Evolutionary conservation across 495 filamentous ascomycete genomes (phyloP).

Genomic region (Hyaloscypha hepaticicola): DNA sequence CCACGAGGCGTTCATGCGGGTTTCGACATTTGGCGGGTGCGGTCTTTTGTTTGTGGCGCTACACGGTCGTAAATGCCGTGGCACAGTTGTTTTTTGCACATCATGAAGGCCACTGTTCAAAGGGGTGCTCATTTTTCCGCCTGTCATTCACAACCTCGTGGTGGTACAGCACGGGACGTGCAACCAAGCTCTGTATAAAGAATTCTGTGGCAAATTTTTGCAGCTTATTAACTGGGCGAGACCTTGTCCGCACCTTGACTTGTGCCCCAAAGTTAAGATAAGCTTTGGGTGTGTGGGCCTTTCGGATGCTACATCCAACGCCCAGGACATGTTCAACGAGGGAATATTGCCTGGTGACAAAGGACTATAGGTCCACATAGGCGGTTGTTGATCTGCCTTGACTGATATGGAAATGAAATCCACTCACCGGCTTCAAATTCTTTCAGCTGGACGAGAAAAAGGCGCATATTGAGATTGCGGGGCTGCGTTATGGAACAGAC

Average conservation of each 20-base stretch:
- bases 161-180: slow-evolving; percentile 21
- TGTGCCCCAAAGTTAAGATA: neutral
- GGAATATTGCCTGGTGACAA: neutral
- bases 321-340: neutral
- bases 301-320: neutral
- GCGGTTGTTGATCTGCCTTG: neutral
- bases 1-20: slow-evolving; percentile 25
- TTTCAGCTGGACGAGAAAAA: neutral
- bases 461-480: neutral
- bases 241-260: neutral
- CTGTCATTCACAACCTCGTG: slow-evolving; percentile 18
- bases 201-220: neutral
- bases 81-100: neutral
- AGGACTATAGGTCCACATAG: neutral
- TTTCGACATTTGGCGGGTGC: slow-evolving; percentile 9
- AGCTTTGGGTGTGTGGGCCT: neutral
- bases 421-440: neutral
- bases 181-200: neutral
- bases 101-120: neutral
- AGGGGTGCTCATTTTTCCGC: slow-evolving; percentile 5
- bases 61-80: neutral
- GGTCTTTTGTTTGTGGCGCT: neutral
- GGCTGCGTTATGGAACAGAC: neutral
- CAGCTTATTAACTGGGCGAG: neutral
- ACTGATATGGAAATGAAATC: neutral